These are phyloP conservation scores for Vinca minor DNA, from an alignment of 257 asterid species.

Conservation along the genomic window DNA sequence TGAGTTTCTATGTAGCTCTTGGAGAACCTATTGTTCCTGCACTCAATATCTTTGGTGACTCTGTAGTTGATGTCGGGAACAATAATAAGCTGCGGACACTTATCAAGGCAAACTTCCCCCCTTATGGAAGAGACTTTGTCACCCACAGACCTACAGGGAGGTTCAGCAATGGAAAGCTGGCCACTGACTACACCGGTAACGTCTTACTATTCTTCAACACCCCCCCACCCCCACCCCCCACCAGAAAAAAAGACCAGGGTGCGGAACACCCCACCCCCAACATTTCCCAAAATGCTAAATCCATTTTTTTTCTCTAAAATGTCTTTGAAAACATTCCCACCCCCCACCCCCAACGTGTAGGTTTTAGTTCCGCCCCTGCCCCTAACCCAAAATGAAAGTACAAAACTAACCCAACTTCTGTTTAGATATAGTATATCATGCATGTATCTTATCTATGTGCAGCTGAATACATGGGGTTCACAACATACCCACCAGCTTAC, in stretches of 20 bases:
- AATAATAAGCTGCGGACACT: conserved; percentile 57
- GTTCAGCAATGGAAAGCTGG: conserved; percentile 86
- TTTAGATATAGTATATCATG: neutral
- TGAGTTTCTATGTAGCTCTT: conserved; percentile 16
- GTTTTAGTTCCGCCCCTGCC: too few species aligned
- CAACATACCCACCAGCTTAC: conserved; percentile 70
- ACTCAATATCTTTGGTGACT: conserved; percentile 70
- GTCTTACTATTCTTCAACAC: neutral
- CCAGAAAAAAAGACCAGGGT: too few species aligned
- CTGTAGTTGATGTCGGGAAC: conserved; percentile 75
- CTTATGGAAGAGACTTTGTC: conserved; percentile 78
- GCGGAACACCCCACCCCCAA: too few species aligned
- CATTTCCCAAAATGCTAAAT: too few species aligned
- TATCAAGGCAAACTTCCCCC: conserved; percentile 76
- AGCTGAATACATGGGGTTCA: conserved; percentile 83
- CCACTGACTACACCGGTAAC: conserved; percentile 75
- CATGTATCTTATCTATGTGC: conserved; percentile 13
- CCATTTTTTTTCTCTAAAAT: too few species aligned
- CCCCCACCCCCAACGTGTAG: too few species aligned
- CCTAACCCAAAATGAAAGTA: too few species aligned
- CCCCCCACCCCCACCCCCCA: neutral
- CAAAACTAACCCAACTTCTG: neutral
- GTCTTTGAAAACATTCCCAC: too few species aligned
- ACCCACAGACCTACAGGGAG: conserved; percentile 72
- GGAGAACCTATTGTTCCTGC: conserved; percentile 75